Percentiles rank a stretch among this genome's conserved stretches.
phyloP scores from a whole-genome alignment of 2,329 filamentous ascomycete species.

The Helotiales sp. region DNA sequence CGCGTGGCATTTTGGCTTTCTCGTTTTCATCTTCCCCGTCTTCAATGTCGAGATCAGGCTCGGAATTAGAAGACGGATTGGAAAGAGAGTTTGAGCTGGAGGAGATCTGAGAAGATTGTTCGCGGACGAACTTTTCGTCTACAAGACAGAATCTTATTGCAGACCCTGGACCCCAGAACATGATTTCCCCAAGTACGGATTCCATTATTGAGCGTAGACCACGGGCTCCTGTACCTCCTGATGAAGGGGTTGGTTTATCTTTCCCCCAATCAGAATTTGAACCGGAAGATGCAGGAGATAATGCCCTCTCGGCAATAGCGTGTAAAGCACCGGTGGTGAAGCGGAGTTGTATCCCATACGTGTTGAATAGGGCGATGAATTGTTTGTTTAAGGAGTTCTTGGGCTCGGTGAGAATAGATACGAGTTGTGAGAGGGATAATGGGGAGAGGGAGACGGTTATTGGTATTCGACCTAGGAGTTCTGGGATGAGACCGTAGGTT shows the following conservation, averaged over 20 bases:
- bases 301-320: slow-evolving; percentile 65
- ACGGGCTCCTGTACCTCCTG: slow-evolving; percentile 75
- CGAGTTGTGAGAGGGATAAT: slow-evolving; percentile 65
- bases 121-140: slow-evolving; percentile 52
- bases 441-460: slow-evolving; percentile 84
- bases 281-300: slow-evolving; percentile 42
- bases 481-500: slow-evolving; percentile 87
- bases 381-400: slow-evolving; percentile 85
- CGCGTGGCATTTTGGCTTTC: slow-evolving; percentile 39
- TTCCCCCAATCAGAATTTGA: no score
- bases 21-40: slow-evolving; percentile 61
- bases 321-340: slow-evolving; percentile 83
- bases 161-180: slow-evolving; percentile 70
- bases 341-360: slow-evolving; percentile 69
- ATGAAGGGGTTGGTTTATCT: no score
- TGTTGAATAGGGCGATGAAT: slow-evolving; percentile 84
- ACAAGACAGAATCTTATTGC: slow-evolving; percentile 71
- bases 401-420: slow-evolving; percentile 89
- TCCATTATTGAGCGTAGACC: slow-evolving; percentile 81
- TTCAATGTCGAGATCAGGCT: slow-evolving; percentile 44
- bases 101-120: no score
- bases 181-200: slow-evolving; percentile 73
- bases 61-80: neutral
- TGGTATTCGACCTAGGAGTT: slow-evolving; percentile 93
- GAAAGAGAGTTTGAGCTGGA: neutral